Evolutionary conservation across 1,139 yeast genomes (phyloP).

Genomic region (Geotrichum macrosporum): DNA sequence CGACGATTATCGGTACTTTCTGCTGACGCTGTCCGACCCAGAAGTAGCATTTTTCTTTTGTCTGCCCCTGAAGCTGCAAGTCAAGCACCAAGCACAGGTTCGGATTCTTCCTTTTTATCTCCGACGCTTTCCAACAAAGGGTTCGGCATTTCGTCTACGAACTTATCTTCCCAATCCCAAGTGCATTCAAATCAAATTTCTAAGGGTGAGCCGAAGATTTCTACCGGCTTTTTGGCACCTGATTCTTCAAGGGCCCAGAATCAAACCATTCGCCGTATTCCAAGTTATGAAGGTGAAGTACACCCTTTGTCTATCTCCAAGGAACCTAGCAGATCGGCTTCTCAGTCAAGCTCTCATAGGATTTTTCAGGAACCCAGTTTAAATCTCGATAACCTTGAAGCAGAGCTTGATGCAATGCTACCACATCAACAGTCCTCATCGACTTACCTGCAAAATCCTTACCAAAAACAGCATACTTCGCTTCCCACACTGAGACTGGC

Average conservation of each 20-base stretch:
- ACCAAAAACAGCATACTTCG: neutral
- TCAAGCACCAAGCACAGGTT: neutral
- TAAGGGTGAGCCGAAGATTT: neutral
- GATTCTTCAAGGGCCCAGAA: neutral
- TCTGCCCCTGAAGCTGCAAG: neutral
- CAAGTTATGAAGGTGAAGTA: slow-evolving; percentile 8
- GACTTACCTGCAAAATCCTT: neutral
- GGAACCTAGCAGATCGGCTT: neutral
- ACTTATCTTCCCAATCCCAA: neutral
- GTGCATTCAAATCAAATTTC: neutral
- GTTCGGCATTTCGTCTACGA: neutral
- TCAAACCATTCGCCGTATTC: slow-evolving; percentile 1
- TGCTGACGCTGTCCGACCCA: no score
- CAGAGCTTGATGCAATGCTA: slow-evolving; percentile 13
- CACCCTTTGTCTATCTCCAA: slow-evolving; percentile 10
- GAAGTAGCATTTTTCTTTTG: no score
- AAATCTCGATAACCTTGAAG: slow-evolving; percentile 11
- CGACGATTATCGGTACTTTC: slow-evolving; percentile 12
- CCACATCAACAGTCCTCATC: neutral
- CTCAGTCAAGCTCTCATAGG: neutral
- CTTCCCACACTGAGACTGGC: slow-evolving; percentile 2
- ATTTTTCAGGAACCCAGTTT: neutral
- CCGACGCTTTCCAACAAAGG: neutral
- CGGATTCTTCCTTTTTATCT: slow-evolving; percentile 1
- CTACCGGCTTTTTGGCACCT: neutral